A percentile compares a stretch with the other conserved stretches of the same genome.
Evolutionary conservation across 1,284 basidiomycete genomes (phyloP).

Genomic region (Butyriboletus appendiculatus): DNA sequence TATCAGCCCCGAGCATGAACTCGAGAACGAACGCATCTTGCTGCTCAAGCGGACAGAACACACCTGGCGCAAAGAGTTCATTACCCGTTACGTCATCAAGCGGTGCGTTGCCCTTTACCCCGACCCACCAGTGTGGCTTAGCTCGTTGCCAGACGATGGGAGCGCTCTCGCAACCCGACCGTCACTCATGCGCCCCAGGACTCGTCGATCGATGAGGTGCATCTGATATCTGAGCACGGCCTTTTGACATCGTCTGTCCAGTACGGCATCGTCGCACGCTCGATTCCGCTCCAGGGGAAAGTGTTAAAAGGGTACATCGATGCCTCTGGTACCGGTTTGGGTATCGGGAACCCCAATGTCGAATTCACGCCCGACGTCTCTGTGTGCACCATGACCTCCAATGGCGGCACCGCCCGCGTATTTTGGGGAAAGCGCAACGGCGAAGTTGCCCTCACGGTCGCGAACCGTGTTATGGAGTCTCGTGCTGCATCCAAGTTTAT

Average conservation of each 20-base stretch:
- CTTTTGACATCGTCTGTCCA: slow-evolving; percentile 68
- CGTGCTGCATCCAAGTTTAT: slow-evolving; percentile 49
- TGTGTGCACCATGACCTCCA: slow-evolving; percentile 54
- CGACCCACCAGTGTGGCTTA: background rate
- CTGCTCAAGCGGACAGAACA: slow-evolving; percentile 57
- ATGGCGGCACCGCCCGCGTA: slow-evolving; percentile 68
- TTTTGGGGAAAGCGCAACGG: slow-evolving; percentile 80
- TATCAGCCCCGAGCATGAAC: slow-evolving; percentile 60
- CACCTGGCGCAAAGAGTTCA: slow-evolving; percentile 72
- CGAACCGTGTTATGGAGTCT: slow-evolving; percentile 58
- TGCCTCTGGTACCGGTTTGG: slow-evolving; percentile 62
- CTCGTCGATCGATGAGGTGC: slow-evolving; percentile 53
- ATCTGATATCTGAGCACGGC: slow-evolving; percentile 57
- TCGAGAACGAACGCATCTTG: slow-evolving; percentile 44
- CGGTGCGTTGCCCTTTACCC: slow-evolving; percentile 43
- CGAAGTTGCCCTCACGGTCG: slow-evolving; percentile 63
- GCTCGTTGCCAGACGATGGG: slow-evolving; percentile 62
- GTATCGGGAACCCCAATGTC: slow-evolving; percentile 75
- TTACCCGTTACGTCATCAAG: slow-evolving; percentile 52
- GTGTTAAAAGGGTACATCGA: slow-evolving; percentile 75
- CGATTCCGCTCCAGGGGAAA: slow-evolving; percentile 69
- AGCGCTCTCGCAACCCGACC: slow-evolving; percentile 59
- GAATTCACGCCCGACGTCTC: slow-evolving; percentile 75
- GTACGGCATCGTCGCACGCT: slow-evolving; percentile 77
- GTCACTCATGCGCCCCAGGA: slow-evolving; percentile 63